Evolutionary conservation across 1,284 basidiomycete species (phyloP), one percentile per base, ranked within the genome.

Genomic region (Prillingera fragicola): DNA sequence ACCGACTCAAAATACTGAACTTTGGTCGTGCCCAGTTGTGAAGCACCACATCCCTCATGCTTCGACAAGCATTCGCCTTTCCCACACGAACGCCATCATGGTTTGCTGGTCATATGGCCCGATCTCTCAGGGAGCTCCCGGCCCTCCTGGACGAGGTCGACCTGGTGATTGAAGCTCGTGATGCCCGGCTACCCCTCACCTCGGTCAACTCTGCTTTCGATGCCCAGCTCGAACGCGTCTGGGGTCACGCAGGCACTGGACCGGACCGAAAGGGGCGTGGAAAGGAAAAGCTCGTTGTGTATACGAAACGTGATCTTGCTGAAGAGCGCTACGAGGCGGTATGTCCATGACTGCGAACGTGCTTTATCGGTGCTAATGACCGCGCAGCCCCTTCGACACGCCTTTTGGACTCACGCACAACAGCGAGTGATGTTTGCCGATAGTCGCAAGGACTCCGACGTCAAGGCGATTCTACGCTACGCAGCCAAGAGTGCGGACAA

Each of bases 31-130:
- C n/a, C n/a, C n/a, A n/a, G n/a, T n/a, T n/a, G n/a, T n/a, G n/a
- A n/a, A n/a, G n/a, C 26, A 28, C 32, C 23, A 60, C 65, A 55
- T 41, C 58, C 21, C 73, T 75, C 51, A 25, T 54, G 5, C 68
- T 70, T 2, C 61, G 73, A 8, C 33, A 54, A 6, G 31, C 41
- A 0, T 78, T 78, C 55, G 53, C 60, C 0, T 73, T 74, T 31
- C 75, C 77, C 0, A 36, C 57, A 0, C 59, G 59, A 3, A 68
- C 88, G n/a, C 85, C 87, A 41, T 91, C 89, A 74, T 97, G 92
- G 92, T 95, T 87, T 70, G 86, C 88, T 21, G 94, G 95, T 9
- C 94, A 98, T 73, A 98, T 97, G 94, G 84, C 83, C 68, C 79
- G 83, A 63, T 94, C 91, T 56, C 78, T 84, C 43, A 79, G 82